A percentile compares a stretch with the other conserved stretches of the same genome.
These are phyloP conservation scores for Fusarium burgessii DNA, from an alignment of 2,329 filamentous ascomycete species.

Conservation along the genomic window DNA sequence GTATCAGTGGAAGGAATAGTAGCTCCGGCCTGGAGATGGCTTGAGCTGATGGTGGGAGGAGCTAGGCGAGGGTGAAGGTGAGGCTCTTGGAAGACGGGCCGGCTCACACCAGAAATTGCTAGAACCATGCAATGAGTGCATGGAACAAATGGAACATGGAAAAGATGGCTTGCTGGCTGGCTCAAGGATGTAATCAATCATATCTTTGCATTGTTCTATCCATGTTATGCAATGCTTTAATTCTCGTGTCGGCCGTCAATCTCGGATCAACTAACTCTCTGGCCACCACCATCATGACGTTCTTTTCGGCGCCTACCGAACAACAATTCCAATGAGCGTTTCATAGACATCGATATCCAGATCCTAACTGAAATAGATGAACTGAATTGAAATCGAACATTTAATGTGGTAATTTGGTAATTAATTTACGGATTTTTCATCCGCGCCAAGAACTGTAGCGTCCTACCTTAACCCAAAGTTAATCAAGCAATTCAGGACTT, in stretches of 20 bases:
- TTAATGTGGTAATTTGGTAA: conserved; percentile 5
- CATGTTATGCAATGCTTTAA: conserved; percentile 7
- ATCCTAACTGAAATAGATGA: not conserved
- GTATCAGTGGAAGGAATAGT: conserved; percentile 26
- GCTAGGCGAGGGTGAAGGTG: conserved; percentile 17
- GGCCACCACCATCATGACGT: conserved; percentile 9
- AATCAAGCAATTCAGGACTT: conserved; percentile 14
- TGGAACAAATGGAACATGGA: conserved; percentile 18
- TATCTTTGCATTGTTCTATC: not conserved
- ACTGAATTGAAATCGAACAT: not conserved
- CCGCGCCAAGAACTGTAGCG: conserved; percentile 24
- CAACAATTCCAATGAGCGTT: not conserved
- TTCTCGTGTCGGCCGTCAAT: conserved; percentile 15
- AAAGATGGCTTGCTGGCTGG: not conserved
- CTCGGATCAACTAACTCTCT: conserved; percentile 6
- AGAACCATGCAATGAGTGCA: conserved; percentile 36
- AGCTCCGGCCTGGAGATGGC: conserved; percentile 23
- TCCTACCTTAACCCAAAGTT: conserved; percentile 33
- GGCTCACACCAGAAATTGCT: conserved; percentile 39
- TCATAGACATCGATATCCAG: not conserved
- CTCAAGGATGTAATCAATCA: conserved; percentile 16
- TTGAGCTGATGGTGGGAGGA: conserved; percentile 29
- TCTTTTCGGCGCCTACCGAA: conserved; percentile 11
- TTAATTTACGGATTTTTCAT: not conserved
- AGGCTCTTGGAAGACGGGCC: conserved; percentile 41